Percentiles rank a stretch among this genome's conserved stretches.
These are phyloP conservation scores for Pseudogymnoascus sp. DNA, from an alignment of 2,329 filamentous ascomycete genomes.

Conservation along the genomic window DNA sequence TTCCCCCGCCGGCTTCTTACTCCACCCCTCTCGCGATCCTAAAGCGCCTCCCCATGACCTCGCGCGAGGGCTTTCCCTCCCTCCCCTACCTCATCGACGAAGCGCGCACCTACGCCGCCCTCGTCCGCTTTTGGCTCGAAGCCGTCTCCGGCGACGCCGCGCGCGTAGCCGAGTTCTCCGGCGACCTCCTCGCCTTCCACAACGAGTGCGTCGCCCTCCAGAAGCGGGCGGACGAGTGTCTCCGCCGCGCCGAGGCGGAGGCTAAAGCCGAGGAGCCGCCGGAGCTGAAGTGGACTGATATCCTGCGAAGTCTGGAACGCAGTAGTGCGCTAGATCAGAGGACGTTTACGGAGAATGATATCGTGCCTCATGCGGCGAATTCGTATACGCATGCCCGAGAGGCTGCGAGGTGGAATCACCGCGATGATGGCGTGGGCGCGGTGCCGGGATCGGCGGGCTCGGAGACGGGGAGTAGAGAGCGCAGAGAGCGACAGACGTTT, in stretches of 20 bases:
- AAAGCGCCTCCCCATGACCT: constrained; percentile 68
- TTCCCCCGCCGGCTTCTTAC: constrained; percentile 72
- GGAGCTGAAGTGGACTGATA: constrained; percentile 24
- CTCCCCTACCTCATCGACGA: constrained; percentile 90
- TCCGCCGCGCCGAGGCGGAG: constrained; percentile 23
- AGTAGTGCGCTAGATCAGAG: neutral
- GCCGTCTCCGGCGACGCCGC: constrained; percentile 25
- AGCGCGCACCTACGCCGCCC: constrained; percentile 71
- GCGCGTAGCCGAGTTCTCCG: constrained; percentile 16
- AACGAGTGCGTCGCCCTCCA: constrained; percentile 26
- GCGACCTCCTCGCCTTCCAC: constrained; percentile 27
- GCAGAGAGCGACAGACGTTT: constrained; percentile 25
- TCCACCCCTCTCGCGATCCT: constrained; percentile 89
- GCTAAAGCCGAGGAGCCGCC: constrained; percentile 18
- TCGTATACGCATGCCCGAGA: neutral
- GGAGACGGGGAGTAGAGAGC: constrained; percentile 18
- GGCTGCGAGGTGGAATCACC: neutral
- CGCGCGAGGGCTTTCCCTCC: constrained; percentile 85
- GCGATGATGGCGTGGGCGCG: neutral
- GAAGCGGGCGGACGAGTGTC: constrained; percentile 26
- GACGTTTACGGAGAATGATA: constrained; percentile 7
- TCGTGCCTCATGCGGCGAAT: neutral
- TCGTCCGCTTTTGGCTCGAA: constrained; percentile 76
- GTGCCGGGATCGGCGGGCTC: constrained; percentile 20
- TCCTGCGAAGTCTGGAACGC: constrained; percentile 21